Base-by-base conservation (phyloP, 129 eudicot species). In the Calendula officinalis region DNA sequence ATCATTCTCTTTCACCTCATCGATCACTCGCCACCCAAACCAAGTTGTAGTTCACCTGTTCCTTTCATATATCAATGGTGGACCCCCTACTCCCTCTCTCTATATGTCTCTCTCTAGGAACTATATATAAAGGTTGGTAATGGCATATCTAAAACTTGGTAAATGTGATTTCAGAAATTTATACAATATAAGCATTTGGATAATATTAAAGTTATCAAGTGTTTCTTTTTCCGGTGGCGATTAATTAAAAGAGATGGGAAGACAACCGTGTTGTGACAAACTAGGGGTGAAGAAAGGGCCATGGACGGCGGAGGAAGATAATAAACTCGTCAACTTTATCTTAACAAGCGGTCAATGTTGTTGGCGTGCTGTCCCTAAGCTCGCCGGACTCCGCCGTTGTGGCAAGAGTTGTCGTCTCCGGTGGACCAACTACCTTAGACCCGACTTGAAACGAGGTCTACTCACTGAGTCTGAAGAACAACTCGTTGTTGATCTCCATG, bases 221-320 rank as follows among this genome's bases (percentile, higher is more conserved):
- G 3, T 65, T 57, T 45, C 35, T 54, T 6, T 16, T 34, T 48
- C 33, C 48, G 47, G 16, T 22, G 41, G 52, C 27, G 69, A 16
- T 30, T 9, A 1, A 39, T 16, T n/a, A n/a, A n/a, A n/a, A n/a
- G n/a, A 15, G 46, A 90, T 91, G 97, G 97, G 97, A 40, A 80
- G 97, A 64, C 95, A 91, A 41, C 97, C 97, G 35, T 91, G 97
- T 41, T 91, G 97, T 61, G 97, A 91, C 61, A 91, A 91, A 64
- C 81, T 91, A 14, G 97, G 97, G 60, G 95, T 91, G 82, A 91
- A 91, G 88, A 91, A 91, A 76, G 97, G 95, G 64, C 94, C 97
- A 2, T 87, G 97, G 97, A 87, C 97, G 30, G 94, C 88, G 7
- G 97, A 91, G 75, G 97, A 91, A 73, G 97, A 91, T 64, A 91